A percentile compares a stretch with the other conserved stretches of the same genome.
Evolutionary conservation across 148 eudicot species (phyloP).

Genomic region (Fagopyrum homotropicum): DNA sequence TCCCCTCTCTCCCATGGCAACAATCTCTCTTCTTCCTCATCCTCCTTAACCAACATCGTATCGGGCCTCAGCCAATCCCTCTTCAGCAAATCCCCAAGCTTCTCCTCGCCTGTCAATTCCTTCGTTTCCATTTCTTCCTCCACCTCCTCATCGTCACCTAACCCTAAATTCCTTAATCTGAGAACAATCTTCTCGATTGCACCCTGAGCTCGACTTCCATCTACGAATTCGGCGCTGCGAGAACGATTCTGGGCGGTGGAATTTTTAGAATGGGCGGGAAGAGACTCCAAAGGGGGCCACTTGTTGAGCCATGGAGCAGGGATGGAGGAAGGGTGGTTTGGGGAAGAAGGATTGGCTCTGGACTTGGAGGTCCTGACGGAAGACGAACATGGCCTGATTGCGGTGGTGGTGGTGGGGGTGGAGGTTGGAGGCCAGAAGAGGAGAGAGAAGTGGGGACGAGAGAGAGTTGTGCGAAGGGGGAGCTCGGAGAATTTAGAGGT

Average conservation of each 20-base stretch:
- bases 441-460: background rate
- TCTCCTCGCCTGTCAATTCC: constrained; percentile 35
- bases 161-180: constrained; percentile 62
- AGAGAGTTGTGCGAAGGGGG: constrained; percentile 4
- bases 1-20: constrained; percentile 84
- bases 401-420: background rate
- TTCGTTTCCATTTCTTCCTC: constrained; percentile 15
- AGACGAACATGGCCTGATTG: constrained; percentile 5
- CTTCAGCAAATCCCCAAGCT: constrained; percentile 80
- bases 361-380: constrained; percentile 11
- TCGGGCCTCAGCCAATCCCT: constrained; percentile 93
- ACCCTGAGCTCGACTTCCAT: constrained; percentile 25
- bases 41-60: constrained; percentile 51
- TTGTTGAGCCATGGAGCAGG: constrained; percentile 63
- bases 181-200: constrained; percentile 83
- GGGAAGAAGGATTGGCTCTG: constrained; percentile 13
- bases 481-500: constrained; percentile 12
- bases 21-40: constrained; percentile 26
- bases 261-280: constrained; percentile 13
- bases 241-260: constrained; percentile 9
- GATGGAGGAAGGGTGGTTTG: constrained; percentile 22
- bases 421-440: background rate
- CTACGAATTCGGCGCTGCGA: constrained; percentile 7
- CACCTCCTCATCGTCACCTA: constrained; percentile 48
- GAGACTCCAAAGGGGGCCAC: constrained; percentile 40